A percentile compares a stretch with the other conserved stretches of the same genome.
Conservation (phyloP, 2,329 filamentous ascomycete species). For the Tolypocladium paradoxum region DNA sequence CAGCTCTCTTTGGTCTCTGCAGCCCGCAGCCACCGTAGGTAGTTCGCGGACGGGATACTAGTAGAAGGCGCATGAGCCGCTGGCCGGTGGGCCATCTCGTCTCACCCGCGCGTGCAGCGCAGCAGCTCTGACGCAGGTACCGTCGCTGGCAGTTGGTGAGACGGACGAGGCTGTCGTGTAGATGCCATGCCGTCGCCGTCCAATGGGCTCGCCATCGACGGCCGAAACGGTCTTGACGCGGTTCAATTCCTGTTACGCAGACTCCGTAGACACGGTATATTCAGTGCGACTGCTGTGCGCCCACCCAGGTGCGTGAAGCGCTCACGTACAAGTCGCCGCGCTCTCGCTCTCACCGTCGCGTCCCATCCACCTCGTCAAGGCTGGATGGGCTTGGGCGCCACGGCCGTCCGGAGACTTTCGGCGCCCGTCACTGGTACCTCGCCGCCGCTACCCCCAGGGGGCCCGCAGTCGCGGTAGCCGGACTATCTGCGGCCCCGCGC, state of each 20-base stretch:
- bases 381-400: neutral
- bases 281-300: neutral
- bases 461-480: slow-evolving; percentile 11
- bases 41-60: neutral
- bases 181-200: neutral
- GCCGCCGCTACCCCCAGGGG: slow-evolving; percentile 5
- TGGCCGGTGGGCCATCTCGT: neutral
- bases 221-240: neutral
- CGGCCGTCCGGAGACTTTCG: neutral
- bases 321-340: neutral
- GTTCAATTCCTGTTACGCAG: neutral
- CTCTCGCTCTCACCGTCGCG: neutral
- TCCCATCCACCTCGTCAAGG: neutral
- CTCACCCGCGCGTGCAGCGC: neutral
- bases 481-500: slow-evolving; percentile 18
- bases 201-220: neutral
- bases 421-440: neutral
- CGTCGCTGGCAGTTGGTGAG: neutral
- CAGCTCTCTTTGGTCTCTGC: neutral
- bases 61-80: neutral
- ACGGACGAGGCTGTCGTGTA: neutral
- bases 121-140: neutral
- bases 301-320: neutral
- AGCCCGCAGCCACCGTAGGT: neutral
- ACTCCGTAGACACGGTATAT: neutral